Conservation (phyloP, 2,329 filamentous ascomycete genomes). For the Sarocladium brachiariae region DNA sequence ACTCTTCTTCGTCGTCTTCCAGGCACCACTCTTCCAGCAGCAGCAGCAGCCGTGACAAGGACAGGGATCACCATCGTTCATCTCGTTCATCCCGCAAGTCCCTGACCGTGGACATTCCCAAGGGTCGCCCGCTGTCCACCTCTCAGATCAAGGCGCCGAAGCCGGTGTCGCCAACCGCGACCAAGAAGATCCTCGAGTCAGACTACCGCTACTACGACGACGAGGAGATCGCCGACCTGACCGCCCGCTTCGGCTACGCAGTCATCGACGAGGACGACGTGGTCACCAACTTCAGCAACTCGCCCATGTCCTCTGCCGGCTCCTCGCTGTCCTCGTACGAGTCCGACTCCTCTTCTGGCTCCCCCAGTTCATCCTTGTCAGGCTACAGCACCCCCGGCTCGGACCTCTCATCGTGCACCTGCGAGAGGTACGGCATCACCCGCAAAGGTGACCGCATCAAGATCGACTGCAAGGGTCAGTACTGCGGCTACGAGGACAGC, state of each 20-base stretch:
- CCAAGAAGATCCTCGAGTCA: conserved; percentile 76
- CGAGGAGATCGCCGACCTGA: conserved; percentile 71
- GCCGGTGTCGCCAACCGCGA: conserved; percentile 81
- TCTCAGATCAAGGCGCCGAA: conserved; percentile 88
- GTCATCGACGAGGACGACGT: conserved; percentile 51
- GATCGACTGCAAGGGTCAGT: conserved; percentile 86
- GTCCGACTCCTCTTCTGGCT: conserved; percentile 59
- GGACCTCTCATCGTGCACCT: conserved; percentile 75
- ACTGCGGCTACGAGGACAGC: conserved; percentile 74
- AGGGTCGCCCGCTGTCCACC: conserved; percentile 80
- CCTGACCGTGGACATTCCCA: conserved; percentile 64
- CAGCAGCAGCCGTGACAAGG: conserved; percentile 11
- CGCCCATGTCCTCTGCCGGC: conserved; percentile 57
- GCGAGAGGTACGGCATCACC: conserved; percentile 95
- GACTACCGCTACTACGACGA: conserved; percentile 76
- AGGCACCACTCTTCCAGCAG: conserved; percentile 10
- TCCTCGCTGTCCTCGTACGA: conserved; percentile 65
- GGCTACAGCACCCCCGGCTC: conserved; percentile 75
- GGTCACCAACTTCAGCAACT: conserved; percentile 47
- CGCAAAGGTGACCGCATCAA: conserved; percentile 88
- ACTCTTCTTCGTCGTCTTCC: conserved; percentile 22
- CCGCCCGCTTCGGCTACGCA: conserved; percentile 61
- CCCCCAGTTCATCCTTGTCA: conserved; percentile 64
- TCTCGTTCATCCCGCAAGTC: conserved; percentile 39
- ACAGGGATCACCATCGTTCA: conserved; percentile 31